Percentiles rank a stretch among this genome's conserved stretches.
These are phyloP conservation scores for Cystobasidium pallidum DNA, from an alignment of 1,284 basidiomycete species.

Conservation along the genomic window DNA sequence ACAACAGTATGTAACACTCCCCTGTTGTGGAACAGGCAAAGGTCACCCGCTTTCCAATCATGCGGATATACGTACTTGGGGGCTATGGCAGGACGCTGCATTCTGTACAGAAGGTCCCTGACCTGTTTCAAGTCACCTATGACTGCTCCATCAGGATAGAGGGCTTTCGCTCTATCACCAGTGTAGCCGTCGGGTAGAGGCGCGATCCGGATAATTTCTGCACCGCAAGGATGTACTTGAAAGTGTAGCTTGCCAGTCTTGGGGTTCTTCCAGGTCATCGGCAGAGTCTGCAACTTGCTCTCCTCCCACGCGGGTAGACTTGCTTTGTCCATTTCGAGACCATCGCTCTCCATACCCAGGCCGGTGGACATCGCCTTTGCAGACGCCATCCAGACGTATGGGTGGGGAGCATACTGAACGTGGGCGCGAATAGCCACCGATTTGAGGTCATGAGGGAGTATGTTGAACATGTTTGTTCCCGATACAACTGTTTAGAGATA, in stretches of 20 bases:
- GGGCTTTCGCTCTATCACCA: slow-evolving; percentile 58
- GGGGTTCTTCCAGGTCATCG: slow-evolving; percentile 79
- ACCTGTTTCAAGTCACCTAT: slow-evolving; percentile 71
- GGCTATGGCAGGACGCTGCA: slow-evolving; percentile 79
- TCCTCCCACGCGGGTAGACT: slow-evolving; percentile 76
- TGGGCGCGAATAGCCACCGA: slow-evolving; percentile 76
- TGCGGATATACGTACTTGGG: slow-evolving; percentile 57
- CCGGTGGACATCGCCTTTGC: slow-evolving; percentile 72
- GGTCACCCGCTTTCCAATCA: slow-evolving; percentile 68
- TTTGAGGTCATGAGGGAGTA: slow-evolving; percentile 73
- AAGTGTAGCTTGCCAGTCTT: slow-evolving; percentile 73
- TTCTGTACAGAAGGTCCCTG: slow-evolving; percentile 71
- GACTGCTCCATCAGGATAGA: slow-evolving; percentile 75
- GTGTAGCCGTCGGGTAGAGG: slow-evolving; percentile 60
- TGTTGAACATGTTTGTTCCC: slow-evolving; percentile 82
- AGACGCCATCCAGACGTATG: slow-evolving; percentile 80
- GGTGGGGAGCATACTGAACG: slow-evolving; percentile 64
- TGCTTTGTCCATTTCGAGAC: slow-evolving; percentile 66
- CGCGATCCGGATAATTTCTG: slow-evolving; percentile 61
- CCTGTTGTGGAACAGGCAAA: slow-evolving; percentile 62
- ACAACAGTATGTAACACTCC: slow-evolving; percentile 56
- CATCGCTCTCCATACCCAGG: slow-evolving; percentile 75
- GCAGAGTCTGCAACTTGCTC: slow-evolving; percentile 69
- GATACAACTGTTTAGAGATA: slow-evolving; percentile 57
- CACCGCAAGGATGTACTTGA: slow-evolving; percentile 60